phyloP scores from a whole-genome alignment of 331 rosid species.

The Malus hybrid region DNA sequence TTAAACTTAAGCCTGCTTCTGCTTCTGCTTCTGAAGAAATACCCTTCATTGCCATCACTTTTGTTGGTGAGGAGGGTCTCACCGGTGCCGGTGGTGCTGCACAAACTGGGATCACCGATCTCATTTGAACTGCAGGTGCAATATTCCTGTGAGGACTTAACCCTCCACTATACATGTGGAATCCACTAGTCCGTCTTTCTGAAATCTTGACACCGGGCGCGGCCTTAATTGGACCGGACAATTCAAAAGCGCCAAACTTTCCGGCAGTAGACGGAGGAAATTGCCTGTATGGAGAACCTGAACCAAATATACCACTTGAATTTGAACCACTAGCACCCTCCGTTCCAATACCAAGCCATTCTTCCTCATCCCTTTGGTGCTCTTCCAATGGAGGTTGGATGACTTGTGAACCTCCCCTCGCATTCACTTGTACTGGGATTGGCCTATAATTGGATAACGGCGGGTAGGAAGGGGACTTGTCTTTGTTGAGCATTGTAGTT shows the following conservation, averaged over 20 bases:
- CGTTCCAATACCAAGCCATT: constrained; percentile 13
- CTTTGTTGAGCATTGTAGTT: not conserved
- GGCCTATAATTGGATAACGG: not conserved
- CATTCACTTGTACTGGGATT: constrained; percentile 14
- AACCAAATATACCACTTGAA: not conserved
- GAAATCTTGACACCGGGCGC: not conserved
- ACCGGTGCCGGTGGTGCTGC: constrained; percentile 25
- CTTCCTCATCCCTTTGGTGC: constrained; percentile 29
- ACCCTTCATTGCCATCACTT: constrained; percentile 3
- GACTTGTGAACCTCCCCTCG: constrained; percentile 6
- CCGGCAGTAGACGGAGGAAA: constrained; percentile 4
- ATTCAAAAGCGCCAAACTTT: not conserved
- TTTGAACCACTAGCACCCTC: not conserved
- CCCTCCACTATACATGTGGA: constrained; percentile 11
- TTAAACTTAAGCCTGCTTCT: not conserved
- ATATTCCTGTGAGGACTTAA: constrained; percentile 18
- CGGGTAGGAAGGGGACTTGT: not conserved
- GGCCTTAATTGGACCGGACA: not conserved
- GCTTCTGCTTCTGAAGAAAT: not conserved
- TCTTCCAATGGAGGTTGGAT: constrained; percentile 22
- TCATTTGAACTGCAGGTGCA: constrained; percentile 39
- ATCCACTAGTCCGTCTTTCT: not conserved
- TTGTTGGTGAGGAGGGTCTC: not conserved
- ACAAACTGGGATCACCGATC: constrained; percentile 42
- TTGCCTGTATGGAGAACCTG: constrained; percentile 9